Base-by-base conservation (phyloP, 2,329 filamentous ascomycete genomes). In the Diplodia mutila region DNA sequence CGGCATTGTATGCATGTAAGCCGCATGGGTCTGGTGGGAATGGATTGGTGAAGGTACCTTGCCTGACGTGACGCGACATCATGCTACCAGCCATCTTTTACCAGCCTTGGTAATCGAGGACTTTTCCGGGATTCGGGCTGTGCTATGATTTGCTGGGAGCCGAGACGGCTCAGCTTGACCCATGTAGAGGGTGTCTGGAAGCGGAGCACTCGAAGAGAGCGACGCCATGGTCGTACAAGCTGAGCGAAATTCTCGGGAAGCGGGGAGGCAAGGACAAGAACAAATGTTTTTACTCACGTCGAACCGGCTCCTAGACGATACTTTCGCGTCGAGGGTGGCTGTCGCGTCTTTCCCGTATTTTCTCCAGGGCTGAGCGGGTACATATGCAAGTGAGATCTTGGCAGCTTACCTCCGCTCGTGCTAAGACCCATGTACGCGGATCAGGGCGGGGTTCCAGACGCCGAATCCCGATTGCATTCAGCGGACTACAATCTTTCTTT, bases 321-420 rank as follows among this genome's bases (percentile, higher is more conserved):
- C 9, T n/a, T 18, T n/a, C 16, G 42, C 9, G 21, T 18, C 14
- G 8, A 46, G 8, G 5, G 42, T 46, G 42, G 42, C n/a, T 21
- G 42, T 14, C 42, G 42, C n/a, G 8, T 21, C 18, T 21, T 54
- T 27, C 25, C 25, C 16, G 23, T 27, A 29, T 16, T 23, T 23
- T 37, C n/a, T 42, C 34, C 12, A 42, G 16, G 37, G 7, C 55
- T 8, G 55, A 12, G 23, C 12, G 18, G 23, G 12, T 21, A 32
- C 29, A 32, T 32, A 25, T 39, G 37, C 55, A 25, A 21, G 37
- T 59, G 23, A 59, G 34, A 59, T 59, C 21, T 59, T 59, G 23
- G 55, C 55, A 29, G 55, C 55, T 59, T 59, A 59, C 55, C 16
- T 27, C n/a, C 34, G 37, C 37, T 59, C 52, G 52, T 34, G 29